These are phyloP conservation scores for Syncephalastrum sp. DNA, from an alignment of 371 early-diverging fungal species.

Conservation along the genomic window DNA sequence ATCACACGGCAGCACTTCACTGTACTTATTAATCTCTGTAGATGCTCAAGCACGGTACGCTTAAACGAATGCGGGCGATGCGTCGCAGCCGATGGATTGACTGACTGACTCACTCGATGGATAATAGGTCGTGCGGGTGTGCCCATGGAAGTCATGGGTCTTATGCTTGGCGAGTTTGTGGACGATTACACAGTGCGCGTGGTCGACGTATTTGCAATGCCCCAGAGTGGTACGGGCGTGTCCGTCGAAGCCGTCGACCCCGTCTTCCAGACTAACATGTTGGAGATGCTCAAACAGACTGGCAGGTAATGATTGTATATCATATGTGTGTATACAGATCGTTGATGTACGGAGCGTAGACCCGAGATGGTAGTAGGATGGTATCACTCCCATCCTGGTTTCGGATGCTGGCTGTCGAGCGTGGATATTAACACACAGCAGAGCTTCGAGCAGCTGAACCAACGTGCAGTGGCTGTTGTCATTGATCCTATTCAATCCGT, in stretches of 20 bases:
- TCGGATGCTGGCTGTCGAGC: conserved; percentile 99
- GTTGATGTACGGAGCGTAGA: conserved; percentile 38
- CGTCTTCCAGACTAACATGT: conserved; percentile 99
- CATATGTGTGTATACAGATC: background rate
- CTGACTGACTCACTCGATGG: background rate
- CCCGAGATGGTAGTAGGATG: conserved; percentile 99
- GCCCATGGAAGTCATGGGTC: conserved; percentile 99
- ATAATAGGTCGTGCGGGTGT: conserved; percentile 95
- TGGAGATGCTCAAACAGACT: conserved; percentile 99
- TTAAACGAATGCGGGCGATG: background rate
- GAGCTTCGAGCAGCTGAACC: conserved; percentile 96
- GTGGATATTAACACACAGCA: conserved; percentile 99
- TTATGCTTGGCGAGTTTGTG: conserved; percentile 99
- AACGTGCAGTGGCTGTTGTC: conserved; percentile 99
- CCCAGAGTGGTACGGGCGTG: conserved; percentile 99
- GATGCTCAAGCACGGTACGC: conserved; percentile 89
- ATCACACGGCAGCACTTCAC: background rate
- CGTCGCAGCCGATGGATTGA: too few relatives aligned
- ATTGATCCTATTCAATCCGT: conserved; percentile 99
- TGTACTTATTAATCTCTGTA: conserved; percentile 21
- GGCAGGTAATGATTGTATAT: conserved; percentile 71
- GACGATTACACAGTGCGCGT: conserved; percentile 99
- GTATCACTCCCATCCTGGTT: conserved; percentile 99
- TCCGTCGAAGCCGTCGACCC: conserved; percentile 99
- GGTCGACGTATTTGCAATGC: conserved; percentile 99